Conservation (phyloP, 805 yeast species). For the Candida sonorensis region DNA sequence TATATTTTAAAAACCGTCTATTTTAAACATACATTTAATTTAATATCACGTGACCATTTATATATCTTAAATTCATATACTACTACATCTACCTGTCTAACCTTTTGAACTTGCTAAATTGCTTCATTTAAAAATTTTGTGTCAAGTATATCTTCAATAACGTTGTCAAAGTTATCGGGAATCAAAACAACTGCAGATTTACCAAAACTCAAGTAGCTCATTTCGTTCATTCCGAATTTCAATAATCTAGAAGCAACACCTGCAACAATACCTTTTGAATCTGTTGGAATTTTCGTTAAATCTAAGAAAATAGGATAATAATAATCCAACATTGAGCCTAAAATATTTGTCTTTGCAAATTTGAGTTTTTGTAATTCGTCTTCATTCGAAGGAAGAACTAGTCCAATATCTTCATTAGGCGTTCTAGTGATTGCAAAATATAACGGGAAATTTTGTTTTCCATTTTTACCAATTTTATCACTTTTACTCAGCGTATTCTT, state of each 20-base stretch:
- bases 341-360: conserved; percentile 33
- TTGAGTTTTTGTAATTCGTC: conserved; percentile 31
- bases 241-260: conserved; percentile 50
- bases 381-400: conserved; percentile 38
- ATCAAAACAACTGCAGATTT: conserved; percentile 53
- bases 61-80: too few relatives aligned
- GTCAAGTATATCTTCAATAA: conserved; percentile 10
- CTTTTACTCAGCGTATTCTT: conserved; percentile 7
- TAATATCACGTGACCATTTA: too few relatives aligned
- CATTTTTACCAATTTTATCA: conserved; percentile 1
- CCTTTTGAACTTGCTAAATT: too few relatives aligned
- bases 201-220: conserved; percentile 58
- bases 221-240: conserved; percentile 31
- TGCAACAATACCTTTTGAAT: conserved; percentile 61
- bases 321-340: conserved; percentile 52
- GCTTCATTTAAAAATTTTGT: too few relatives aligned
- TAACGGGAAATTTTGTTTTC: conserved; percentile 25
- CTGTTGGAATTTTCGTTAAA: conserved; percentile 45
- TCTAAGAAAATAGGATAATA: conserved; percentile 53
- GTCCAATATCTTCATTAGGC: conserved; percentile 42
- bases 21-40: too few relatives aligned
- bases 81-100: too few relatives aligned
- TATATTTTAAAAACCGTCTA: too few relatives aligned
- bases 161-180: conserved; percentile 35
- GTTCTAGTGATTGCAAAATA: conserved; percentile 50